Evolutionary conservation across 768 basidiomycete species (phyloP).

Genomic region (Auriscalpium vulgare): DNA sequence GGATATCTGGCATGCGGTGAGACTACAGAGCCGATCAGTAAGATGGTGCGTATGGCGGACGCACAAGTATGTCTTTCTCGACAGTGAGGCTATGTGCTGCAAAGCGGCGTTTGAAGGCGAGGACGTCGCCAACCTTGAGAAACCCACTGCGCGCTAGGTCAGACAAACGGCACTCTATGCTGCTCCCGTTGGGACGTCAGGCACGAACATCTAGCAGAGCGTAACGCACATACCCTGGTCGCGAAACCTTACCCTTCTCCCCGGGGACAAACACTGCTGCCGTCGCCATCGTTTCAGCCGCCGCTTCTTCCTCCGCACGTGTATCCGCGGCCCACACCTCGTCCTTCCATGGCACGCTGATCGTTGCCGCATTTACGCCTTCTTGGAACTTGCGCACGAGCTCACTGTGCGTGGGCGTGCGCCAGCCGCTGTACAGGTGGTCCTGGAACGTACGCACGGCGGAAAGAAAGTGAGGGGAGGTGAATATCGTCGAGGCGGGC

Average conservation of each 20-base stretch:
- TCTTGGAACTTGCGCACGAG: conserved; percentile 35
- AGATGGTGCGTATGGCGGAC: conserved; percentile 8
- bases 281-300: neutral
- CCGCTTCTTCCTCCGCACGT: neutral
- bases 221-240: neutral
- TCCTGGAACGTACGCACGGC: conserved; percentile 54
- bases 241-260: neutral
- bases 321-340: conserved; percentile 49
- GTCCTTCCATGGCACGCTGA: conserved; percentile 58
- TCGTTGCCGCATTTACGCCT: conserved; percentile 35
- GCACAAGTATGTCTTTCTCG: conserved; percentile 51
- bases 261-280: neutral
- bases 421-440: conserved; percentile 46
- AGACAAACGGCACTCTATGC: conserved; percentile 34
- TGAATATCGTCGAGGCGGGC: conserved; percentile 29
- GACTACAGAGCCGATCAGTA: conserved; percentile 31
- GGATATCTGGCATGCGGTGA: conserved; percentile 33
- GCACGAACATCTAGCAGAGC: too few species aligned
- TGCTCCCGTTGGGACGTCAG: neutral
- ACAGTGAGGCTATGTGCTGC: conserved; percentile 27
- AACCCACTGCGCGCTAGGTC: conserved; percentile 38
- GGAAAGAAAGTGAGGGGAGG: conserved; percentile 44
- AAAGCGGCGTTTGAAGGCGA: conserved; percentile 47
- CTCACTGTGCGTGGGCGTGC: conserved; percentile 34
- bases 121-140: conserved; percentile 44